Evolutionary conservation across 257 asterid species (phyloP).

Genomic region (Misopates orontium): DNA sequence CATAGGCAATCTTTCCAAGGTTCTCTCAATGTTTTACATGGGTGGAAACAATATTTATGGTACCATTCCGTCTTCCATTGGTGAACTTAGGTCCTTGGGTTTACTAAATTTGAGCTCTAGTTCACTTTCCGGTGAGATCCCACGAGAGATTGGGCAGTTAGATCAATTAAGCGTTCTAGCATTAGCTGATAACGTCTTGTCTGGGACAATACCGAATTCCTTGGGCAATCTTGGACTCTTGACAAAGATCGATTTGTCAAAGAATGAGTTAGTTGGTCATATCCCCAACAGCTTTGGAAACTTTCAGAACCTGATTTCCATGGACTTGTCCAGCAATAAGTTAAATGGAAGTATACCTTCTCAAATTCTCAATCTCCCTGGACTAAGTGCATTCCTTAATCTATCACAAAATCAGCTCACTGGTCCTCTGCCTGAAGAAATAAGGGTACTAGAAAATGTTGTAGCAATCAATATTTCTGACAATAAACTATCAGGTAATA

Average conservation of each 20-base stretch:
- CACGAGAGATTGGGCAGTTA: constrained; percentile 48
- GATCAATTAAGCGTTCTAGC: constrained; percentile 33
- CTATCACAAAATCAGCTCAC: constrained; percentile 47
- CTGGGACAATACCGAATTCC: constrained; percentile 47
- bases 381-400: constrained; percentile 44
- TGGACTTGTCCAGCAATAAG: constrained; percentile 52
- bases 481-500: constrained; percentile 42
- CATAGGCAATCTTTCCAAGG: constrained; percentile 55
- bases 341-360: constrained; percentile 51
- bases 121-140: constrained; percentile 45
- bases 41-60: constrained; percentile 49
- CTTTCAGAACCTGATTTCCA: constrained; percentile 34
- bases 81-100: constrained; percentile 43
- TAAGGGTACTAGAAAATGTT: constrained; percentile 35
- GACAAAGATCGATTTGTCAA: constrained; percentile 50
- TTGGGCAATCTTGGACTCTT: constrained; percentile 47
- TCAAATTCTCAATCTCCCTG: constrained; percentile 39
- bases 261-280: constrained; percentile 44
- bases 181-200: constrained; percentile 41
- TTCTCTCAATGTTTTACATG: constrained; percentile 42
- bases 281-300: constrained; percentile 42
- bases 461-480: constrained; percentile 43
- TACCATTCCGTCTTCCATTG: constrained; percentile 49
- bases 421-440: constrained; percentile 51
- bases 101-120: constrained; percentile 30